Evolutionary conservation across 73 alveolate genomes (phyloP).

Genomic region (Paramecium biaurelia): DNA sequence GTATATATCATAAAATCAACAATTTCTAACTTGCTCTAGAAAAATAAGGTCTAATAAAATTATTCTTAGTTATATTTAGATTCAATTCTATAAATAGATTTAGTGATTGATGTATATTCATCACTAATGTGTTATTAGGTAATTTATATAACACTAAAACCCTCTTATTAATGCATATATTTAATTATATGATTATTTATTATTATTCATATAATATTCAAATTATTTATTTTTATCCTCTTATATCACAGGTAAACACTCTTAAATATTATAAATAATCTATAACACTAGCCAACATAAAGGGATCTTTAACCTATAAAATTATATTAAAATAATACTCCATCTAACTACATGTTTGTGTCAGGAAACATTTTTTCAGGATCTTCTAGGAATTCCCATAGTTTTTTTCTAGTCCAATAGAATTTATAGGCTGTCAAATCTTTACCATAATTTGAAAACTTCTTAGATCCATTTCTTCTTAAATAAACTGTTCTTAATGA

Average conservation of each 20-base stretch:
- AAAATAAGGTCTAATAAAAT: neutral
- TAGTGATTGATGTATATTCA: neutral
- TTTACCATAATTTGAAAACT: neutral
- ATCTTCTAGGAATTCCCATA: conserved; percentile 26
- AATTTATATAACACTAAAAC: neutral
- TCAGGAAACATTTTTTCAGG: conserved; percentile 50
- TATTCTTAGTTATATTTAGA: neutral
- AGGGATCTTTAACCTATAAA: conserved; percentile 7
- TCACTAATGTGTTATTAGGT: neutral
- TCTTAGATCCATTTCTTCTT: neutral
- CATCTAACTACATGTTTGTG: conserved; percentile 32
- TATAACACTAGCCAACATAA: neutral
- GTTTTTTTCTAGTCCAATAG: conserved; percentile 20
- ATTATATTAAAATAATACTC: neutral
- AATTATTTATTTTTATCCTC: neutral
- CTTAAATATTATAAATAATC: conserved; percentile 14
- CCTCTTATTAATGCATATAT: neutral
- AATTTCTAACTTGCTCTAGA: too few species aligned
- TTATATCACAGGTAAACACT: neutral
- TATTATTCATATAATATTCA: neutral
- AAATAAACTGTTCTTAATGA: conserved; percentile 27
- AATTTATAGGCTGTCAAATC: neutral
- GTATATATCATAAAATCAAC: too few species aligned
- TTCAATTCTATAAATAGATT: neutral
- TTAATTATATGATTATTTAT: neutral